Conservation (phyloP, 2,329 filamentous ascomycete genomes). For the Penicillium sp. region DNA sequence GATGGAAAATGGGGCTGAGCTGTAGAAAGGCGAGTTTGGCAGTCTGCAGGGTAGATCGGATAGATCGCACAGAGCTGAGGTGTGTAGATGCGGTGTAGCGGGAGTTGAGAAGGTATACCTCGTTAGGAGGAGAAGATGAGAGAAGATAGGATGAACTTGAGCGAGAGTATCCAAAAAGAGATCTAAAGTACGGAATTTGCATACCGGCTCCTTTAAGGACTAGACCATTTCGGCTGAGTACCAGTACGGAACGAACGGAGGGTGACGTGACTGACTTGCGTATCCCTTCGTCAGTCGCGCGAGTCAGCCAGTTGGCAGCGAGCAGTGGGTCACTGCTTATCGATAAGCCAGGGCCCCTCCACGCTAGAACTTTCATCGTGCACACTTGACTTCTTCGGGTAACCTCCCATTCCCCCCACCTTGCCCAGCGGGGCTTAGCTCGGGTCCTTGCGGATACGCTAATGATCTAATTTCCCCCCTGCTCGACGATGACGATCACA, state of each 20-base stretch:
- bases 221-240: conserved; percentile 4
- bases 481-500: background rate
- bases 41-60: conserved; percentile 12
- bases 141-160: background rate
- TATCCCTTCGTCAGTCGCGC: background rate
- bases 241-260: background rate
- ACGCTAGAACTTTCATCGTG: background rate
- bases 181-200: background rate
- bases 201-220: background rate
- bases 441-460: conserved; percentile 1
- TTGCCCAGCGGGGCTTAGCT: background rate
- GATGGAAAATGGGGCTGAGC: conserved; percentile 13
- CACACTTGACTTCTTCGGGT: background rate
- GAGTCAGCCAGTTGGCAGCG: too few species aligned
- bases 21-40: background rate
- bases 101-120: background rate
- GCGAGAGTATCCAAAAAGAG: background rate
- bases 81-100: background rate
- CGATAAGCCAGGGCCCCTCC: background rate
- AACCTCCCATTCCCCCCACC: background rate
- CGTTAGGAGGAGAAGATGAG: background rate
- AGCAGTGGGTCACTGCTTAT: background rate
- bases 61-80: conserved; percentile 11
- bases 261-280: conserved; percentile 27
- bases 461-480: background rate